Evolutionary conservation across 2,329 filamentous ascomycete genomes (phyloP).

Genomic region (Colletotrichum karsti): DNA sequence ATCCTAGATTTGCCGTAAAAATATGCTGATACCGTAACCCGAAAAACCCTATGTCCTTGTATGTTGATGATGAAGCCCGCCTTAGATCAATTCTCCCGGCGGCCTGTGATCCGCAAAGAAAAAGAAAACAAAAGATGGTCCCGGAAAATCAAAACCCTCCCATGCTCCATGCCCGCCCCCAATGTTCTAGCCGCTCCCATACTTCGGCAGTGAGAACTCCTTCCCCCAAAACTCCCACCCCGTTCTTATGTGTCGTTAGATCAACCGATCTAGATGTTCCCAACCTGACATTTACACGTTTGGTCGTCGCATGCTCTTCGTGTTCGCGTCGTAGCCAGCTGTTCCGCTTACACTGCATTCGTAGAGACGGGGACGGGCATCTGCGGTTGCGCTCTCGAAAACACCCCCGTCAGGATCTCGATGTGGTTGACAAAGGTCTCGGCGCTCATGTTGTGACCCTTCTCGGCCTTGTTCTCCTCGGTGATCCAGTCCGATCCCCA

Average conservation of each 20-base stretch:
- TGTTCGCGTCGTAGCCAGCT: conserved; percentile 22
- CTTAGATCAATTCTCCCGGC: neutral
- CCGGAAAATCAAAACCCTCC: neutral
- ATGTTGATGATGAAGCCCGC: neutral
- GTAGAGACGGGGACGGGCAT: conserved; percentile 32
- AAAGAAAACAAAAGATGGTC: neutral
- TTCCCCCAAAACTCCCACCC: neutral
- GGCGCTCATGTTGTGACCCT: conserved; percentile 35
- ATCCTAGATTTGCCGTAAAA: conserved; percentile 1
- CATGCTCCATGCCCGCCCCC: neutral
- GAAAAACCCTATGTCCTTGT: neutral
- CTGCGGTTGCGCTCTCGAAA: conserved; percentile 38
- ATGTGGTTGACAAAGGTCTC: conserved; percentile 52
- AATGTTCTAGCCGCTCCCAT: neutral
- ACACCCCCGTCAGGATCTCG: conserved; percentile 53
- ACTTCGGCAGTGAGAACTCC: neutral
- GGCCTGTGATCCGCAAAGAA: neutral
- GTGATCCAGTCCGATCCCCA: conserved; percentile 63
- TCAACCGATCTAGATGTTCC: neutral
- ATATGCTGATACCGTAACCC: neutral
- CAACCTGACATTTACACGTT: neutral
- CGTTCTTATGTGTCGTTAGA: neutral
- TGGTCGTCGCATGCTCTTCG: neutral
- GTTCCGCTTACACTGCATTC: conserved; percentile 18
- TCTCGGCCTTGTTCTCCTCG: conserved; percentile 46